phyloP scores from a whole-genome alignment of 176 grass and related monocot genomes.

The Phyllostachys edulis region DNA sequence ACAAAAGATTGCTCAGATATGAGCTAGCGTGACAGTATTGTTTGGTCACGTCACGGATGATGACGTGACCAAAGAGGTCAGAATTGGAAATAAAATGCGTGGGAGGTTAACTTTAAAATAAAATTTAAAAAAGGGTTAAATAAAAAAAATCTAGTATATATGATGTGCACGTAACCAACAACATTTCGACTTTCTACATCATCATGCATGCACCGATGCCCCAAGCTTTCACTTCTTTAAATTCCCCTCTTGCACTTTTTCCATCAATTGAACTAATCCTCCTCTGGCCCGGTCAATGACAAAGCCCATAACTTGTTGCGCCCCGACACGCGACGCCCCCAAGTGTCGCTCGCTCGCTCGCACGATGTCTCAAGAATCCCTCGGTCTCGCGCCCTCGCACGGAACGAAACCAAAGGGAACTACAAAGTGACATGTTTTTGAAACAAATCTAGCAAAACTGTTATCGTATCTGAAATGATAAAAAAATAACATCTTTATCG shows the following conservation, averaged over 20 bases:
- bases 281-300: neutral
- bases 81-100: too few relatives aligned
- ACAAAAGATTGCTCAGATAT: too few relatives aligned
- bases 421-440: too few relatives aligned
- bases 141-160: too few relatives aligned
- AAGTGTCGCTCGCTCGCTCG: constrained; percentile 14
- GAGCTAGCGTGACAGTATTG: too few relatives aligned
- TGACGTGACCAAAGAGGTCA: too few relatives aligned
- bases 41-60: too few relatives aligned
- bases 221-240: neutral
- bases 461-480: too few relatives aligned
- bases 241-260: neutral
- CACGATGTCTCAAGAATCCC: neutral
- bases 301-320: neutral
- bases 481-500: too few relatives aligned
- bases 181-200: neutral
- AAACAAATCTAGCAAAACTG: too few relatives aligned
- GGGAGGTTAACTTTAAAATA: too few relatives aligned
- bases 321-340: neutral
- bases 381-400: neutral
- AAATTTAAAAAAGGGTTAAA: too few relatives aligned
- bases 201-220: neutral
- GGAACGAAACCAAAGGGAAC: neutral
- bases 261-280: neutral
- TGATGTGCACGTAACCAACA: neutral